A percentile compares a stretch with the other conserved stretches of the same genome.
These are phyloP conservation scores for Pythium oligandrum DNA, from an alignment of 352 stramenopile genomes.

Conservation along the genomic window DNA sequence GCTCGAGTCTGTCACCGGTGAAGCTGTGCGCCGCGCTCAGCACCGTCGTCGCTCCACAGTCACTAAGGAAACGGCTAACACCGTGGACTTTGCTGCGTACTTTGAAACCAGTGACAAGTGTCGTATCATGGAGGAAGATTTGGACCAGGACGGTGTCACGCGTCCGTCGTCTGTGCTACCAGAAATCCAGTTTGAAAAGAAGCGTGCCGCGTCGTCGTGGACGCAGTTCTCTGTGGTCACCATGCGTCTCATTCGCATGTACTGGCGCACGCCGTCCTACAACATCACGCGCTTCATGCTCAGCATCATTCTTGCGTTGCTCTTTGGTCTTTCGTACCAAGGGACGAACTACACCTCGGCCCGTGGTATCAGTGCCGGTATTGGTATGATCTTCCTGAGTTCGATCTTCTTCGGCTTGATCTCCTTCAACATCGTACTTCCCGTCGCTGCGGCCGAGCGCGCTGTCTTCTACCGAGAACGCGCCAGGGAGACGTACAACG, in stretches of 20 bases:
- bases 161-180: conserved; percentile 28
- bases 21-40: conserved; percentile 11
- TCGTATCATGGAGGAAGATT: conserved; percentile 33
- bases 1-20: conserved; percentile 26
- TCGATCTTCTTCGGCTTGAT: conserved; percentile 79
- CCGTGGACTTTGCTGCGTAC: conserved; percentile 21
- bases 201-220: conserved; percentile 23
- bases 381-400: conserved; percentile 84
- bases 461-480: conserved; percentile 61
- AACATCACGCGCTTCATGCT: conserved; percentile 71
- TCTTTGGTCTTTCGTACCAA: conserved; percentile 76
- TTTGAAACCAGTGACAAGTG: conserved; percentile 35
- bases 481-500: conserved; percentile 63
- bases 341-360: conserved; percentile 40
- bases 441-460: conserved; percentile 63
- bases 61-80: not conserved
- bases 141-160: conserved; percentile 39
- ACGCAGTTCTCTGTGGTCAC: conserved; percentile 30
- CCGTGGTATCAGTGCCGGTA: conserved; percentile 31
- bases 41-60: not conserved
- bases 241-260: conserved; percentile 29
- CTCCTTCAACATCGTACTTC: conserved; percentile 53
- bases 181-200: conserved; percentile 37
- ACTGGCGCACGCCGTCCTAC: conserved; percentile 57
- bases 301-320: conserved; percentile 46